Conservation (phyloP, 805 yeast species). For the Hanseniaspora nectarophila region DNA sequence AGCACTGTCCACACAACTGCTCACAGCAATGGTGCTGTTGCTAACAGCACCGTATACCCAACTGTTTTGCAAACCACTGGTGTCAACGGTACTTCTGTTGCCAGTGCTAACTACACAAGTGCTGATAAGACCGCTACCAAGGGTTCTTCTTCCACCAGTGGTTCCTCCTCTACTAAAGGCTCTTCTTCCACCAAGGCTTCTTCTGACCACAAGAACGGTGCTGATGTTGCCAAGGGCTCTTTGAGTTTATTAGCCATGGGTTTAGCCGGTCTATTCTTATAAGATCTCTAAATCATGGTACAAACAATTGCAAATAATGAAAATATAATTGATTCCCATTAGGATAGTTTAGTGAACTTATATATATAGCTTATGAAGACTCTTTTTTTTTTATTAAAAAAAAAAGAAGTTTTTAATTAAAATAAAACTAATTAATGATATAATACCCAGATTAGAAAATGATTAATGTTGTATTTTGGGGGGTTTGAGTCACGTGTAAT, state of each 20-base stretch:
- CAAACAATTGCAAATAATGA: too few relatives aligned
- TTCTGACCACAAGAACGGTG: slow-evolving; percentile 10
- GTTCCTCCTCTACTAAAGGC: too few relatives aligned
- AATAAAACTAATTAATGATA: too few relatives aligned
- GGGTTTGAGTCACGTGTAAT: too few relatives aligned
- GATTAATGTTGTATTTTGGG: too few relatives aligned
- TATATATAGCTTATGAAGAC: too few relatives aligned
- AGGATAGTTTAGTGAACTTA: too few relatives aligned
- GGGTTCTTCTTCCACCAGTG: background rate
- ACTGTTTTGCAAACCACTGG: background rate
- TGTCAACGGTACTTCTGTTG: background rate
- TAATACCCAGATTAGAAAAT: too few relatives aligned
- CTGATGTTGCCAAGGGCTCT: slow-evolving; percentile 4
- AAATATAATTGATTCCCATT: too few relatives aligned
- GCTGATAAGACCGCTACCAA: too few relatives aligned
- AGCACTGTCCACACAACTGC: background rate
- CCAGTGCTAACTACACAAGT: slow-evolving; percentile 2
- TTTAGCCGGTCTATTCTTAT: slow-evolving; percentile 8
- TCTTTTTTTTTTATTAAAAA: too few relatives aligned
- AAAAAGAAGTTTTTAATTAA: too few relatives aligned
- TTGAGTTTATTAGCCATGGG: slow-evolving; percentile 13
- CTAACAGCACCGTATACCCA: slow-evolving; percentile 1
- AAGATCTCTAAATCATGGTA: background rate
- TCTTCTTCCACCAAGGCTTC: slow-evolving; percentile 5
- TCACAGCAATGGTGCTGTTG: background rate